Percentiles rank a stretch among this genome's conserved stretches.
phyloP scores from a whole-genome alignment of 2,329 filamentous ascomycete species.

The Neodidymelliopsis sp. region DNA sequence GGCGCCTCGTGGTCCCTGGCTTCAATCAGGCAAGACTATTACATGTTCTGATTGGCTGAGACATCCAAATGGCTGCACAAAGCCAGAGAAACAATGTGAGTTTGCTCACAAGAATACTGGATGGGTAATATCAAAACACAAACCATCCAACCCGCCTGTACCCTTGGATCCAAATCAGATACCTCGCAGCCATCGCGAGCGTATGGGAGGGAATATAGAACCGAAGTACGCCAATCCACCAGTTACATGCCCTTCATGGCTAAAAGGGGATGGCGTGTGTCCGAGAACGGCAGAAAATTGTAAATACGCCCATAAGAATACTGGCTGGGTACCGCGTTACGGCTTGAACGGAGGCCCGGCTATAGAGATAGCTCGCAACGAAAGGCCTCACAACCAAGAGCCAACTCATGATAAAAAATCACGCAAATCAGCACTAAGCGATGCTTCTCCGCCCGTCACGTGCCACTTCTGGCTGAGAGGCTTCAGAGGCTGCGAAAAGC shows the following conservation, averaged over 20 bases:
- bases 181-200: not conserved
- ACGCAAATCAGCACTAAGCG: not conserved
- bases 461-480: conserved; percentile 2
- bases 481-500: not conserved
- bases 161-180: not conserved
- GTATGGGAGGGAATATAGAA: not conserved
- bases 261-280: conserved; percentile 8
- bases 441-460: not conserved
- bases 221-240: conserved; percentile 1
- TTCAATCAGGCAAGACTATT: conserved; percentile 3
- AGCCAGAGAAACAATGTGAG: conserved; percentile 20
- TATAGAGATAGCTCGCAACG: not conserved
- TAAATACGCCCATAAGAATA: conserved; percentile 13
- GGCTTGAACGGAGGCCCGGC: not conserved
- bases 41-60: conserved; percentile 25
- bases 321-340: conserved; percentile 6
- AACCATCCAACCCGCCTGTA: not conserved
- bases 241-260: conserved; percentile 30
- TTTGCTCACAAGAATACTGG: conserved; percentile 32
- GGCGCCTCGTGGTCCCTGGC: not conserved
- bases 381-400: not conserved
- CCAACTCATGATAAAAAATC: not conserved
- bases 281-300: conserved; percentile 14
- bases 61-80: conserved; percentile 13
- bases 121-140: conserved; percentile 11